Evolutionary conservation across 2,329 filamentous ascomycete species (phyloP).

Genomic region (Madurella mycetomatis): DNA sequence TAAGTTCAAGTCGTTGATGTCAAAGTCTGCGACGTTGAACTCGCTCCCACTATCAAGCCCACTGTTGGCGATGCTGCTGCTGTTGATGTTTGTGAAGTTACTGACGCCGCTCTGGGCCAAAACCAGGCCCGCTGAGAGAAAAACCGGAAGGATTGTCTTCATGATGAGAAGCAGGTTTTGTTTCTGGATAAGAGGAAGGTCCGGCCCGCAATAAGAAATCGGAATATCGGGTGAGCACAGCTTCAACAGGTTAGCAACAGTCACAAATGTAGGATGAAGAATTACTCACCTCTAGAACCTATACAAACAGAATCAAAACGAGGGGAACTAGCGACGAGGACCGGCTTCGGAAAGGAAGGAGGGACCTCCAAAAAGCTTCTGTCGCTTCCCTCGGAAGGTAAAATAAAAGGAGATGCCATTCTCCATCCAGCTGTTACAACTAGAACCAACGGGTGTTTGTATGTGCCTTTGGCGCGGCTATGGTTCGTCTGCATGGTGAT

Average conservation of each 20-base stretch:
- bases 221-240: neutral
- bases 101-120: conserved; percentile 20
- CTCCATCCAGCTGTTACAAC: neutral
- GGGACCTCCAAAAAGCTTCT: neutral
- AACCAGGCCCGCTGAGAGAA: conserved; percentile 30
- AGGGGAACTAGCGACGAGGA: neutral
- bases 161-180: conserved; percentile 15
- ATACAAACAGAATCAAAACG: neutral
- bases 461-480: neutral
- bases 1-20: conserved; percentile 21
- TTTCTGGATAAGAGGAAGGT: neutral
- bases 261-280: neutral
- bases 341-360: neutral
- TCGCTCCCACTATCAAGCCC: neutral
- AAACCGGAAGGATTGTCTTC: conserved; percentile 21
- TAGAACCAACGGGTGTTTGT: neutral
- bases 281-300: neutral
- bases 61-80: conserved; percentile 8
- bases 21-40: conserved; percentile 7
- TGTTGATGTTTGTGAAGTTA: conserved; percentile 6
- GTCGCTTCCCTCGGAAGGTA: neutral
- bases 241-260: neutral
- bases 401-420: neutral
- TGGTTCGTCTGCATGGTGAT: neutral
- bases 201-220: neutral